Base-by-base conservation (phyloP, 805 yeast species). In the Kuraishia borneana region DNA sequence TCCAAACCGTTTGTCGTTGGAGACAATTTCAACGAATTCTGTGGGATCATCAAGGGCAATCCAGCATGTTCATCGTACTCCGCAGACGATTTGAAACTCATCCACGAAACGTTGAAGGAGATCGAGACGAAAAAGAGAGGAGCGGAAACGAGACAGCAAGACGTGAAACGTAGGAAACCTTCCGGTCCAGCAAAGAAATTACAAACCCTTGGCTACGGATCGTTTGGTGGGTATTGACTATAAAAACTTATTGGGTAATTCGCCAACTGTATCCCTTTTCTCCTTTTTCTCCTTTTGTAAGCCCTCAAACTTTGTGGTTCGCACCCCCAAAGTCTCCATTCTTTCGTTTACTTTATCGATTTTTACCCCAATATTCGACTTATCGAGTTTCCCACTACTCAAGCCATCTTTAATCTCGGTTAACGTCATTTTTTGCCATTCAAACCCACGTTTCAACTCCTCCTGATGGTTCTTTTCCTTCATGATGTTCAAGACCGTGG, bases 401-500 rank as follows among this genome's bases (percentile, higher is more conserved):
- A 51, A 39, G 10, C 41, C 42, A 3, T 36, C 39, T 2, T 41
- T 41, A 4, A 50, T 32, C 8, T 36, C 33, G 13, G 18, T 43
- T 43, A 25, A 68, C 58, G 14, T 51, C 51, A 23, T 57, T 59
- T 21, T 63, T 63, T 22, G 41, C 43, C 17, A 48, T 38, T 21
- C 64, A 44, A 33, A 53, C 54, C 3, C 38, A 41, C 1, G 52
- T 21, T 51, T 53, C 29, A 70, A 43, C 19, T 55, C 56, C 22
- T 68, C 75, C n/a, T 54, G 43, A 23, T 59, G 58, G 38, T 63
- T 66, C 30, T 67, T 54, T 36, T 56, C 63, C 32, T 63, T 54
- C 58, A 67, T 65, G 28, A 64, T 56, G 38, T 70, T 73, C 23
- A 70, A 57, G 3, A 65, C 70, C 3, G 63, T 63, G 2, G 74